phyloP scores from a whole-genome alignment of 202 grass and related monocot species.

The Brachypodium distachyon region DNA sequence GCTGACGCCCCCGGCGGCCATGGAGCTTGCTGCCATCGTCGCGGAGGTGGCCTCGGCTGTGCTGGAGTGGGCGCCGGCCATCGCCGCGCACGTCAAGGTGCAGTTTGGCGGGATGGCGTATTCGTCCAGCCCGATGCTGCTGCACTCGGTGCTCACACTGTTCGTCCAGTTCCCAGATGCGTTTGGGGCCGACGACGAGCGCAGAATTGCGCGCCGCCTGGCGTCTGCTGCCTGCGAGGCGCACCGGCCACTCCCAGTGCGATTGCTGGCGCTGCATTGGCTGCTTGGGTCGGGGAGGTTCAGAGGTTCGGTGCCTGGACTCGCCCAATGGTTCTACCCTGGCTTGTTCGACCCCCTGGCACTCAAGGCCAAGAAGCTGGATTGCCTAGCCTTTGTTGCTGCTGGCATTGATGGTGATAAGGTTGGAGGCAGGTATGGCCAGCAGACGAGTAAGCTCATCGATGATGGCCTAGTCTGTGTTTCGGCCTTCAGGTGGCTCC shows the following conservation, averaged over 20 bases:
- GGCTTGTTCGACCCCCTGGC: slow-evolving; percentile 67
- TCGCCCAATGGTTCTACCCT: slow-evolving; percentile 47
- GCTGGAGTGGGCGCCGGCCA: slow-evolving; percentile 54
- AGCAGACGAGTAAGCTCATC: slow-evolving; percentile 24
- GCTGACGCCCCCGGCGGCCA: slow-evolving; percentile 58
- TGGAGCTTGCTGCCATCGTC: slow-evolving; percentile 55
- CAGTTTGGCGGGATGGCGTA: slow-evolving; percentile 73
- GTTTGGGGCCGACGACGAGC: slow-evolving; percentile 58
- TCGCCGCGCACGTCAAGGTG: slow-evolving; percentile 75
- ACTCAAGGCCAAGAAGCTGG: slow-evolving; percentile 85
- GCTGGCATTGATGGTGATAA: slow-evolving; percentile 12
- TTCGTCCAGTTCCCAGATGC: slow-evolving; percentile 57
- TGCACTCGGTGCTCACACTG: slow-evolving; percentile 65
- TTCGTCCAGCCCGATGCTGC: slow-evolving; percentile 56
- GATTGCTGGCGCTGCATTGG: slow-evolving; percentile 82
- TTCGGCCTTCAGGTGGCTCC: slow-evolving; percentile 72
- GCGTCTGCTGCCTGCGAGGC: slow-evolving; percentile 47
- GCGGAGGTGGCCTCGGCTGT: slow-evolving; percentile 46
- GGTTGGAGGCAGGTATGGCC: neutral
- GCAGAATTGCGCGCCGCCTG: slow-evolving; percentile 40
- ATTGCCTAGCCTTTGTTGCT: slow-evolving; percentile 50
- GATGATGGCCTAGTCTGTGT: slow-evolving; percentile 68
- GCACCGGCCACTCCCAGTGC: slow-evolving; percentile 42
- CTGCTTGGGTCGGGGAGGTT: slow-evolving; percentile 47
- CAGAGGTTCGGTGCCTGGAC: slow-evolving; percentile 13